phyloP scores from a whole-genome alignment of 371 early-diverging fungal genomes.

The Saksenaea oblongispora region DNA sequence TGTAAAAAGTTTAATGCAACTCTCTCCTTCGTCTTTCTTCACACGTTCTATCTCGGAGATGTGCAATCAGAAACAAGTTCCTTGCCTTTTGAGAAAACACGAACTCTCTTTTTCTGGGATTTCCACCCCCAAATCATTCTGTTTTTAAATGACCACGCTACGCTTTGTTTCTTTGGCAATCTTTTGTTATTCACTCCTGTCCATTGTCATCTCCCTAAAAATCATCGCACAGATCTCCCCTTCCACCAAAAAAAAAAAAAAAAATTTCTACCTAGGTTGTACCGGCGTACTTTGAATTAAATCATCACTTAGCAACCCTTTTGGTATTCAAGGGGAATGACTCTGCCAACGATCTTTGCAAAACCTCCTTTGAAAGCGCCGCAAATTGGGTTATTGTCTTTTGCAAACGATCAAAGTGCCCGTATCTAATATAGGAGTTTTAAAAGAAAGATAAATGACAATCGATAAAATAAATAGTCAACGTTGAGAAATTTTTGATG shows the following conservation, averaged over 20 bases:
- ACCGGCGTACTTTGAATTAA: not conserved
- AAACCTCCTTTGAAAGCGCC: no score
- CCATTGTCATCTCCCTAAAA: conserved; percentile 4
- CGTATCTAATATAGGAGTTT: no score
- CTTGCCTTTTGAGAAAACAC: conserved; percentile 1
- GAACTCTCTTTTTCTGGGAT: not conserved
- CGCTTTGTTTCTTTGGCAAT: not conserved
- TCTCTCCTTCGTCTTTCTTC: not conserved
- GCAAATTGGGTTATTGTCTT: no score
- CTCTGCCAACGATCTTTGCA: no score
- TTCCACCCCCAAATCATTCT: not conserved
- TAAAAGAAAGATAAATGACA: no score
- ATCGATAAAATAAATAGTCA: no score
- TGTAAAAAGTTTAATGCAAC: conserved; percentile 2
- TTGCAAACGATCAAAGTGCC: no score
- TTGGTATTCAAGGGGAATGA: no score
- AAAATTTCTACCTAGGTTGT: not conserved
- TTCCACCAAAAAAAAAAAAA: not conserved
- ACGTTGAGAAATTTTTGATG: no score
- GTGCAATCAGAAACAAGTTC: not conserved
- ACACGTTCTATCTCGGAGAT: conserved; percentile 1
- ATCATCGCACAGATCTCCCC: conserved; percentile 3
- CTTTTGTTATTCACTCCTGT: not conserved
- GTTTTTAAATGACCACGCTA: not conserved
- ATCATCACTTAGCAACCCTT: not conserved